Percentiles rank a stretch among this genome's conserved stretches.
Conservation (phyloP, 306 rosid species). For the Sechiopsis laciniata region DNA sequence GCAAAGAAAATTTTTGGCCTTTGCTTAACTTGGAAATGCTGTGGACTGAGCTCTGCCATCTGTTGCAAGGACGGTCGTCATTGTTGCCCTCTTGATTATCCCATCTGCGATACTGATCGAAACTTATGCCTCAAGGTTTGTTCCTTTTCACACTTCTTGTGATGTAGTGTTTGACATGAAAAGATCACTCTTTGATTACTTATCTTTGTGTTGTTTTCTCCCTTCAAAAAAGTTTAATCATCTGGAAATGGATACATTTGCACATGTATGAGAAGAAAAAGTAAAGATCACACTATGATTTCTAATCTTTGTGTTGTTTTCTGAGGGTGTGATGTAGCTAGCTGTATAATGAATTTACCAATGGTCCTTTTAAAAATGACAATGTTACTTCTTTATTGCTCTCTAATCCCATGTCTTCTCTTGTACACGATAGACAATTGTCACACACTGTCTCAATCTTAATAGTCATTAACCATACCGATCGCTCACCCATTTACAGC, state of each 20-base stretch:
- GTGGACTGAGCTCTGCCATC: constrained; percentile 50
- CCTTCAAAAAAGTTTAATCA: background rate
- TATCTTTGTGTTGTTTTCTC: background rate
- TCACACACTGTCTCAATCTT: background rate
- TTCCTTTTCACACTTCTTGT: background rate
- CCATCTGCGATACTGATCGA: constrained; percentile 49
- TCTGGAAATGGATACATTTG: constrained; percentile 4
- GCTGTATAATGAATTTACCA: background rate
- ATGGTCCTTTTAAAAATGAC: background rate
- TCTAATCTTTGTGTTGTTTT: too few relatives aligned
- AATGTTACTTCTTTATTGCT: background rate
- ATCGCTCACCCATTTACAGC: background rate
- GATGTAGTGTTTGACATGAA: background rate
- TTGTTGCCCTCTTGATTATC: constrained; percentile 76
- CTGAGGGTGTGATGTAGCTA: background rate
- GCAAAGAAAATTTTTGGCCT: constrained; percentile 47
- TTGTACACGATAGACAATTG: background rate
- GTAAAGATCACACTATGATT: too few relatives aligned
- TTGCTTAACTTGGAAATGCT: constrained; percentile 74
- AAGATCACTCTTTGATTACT: background rate
- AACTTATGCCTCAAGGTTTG: constrained; percentile 70
- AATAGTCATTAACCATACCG: background rate
- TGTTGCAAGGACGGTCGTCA: constrained; percentile 67
- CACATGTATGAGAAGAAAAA: background rate
- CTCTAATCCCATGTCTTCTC: background rate